Base-by-base conservation (phyloP, 305 asterid species). In the Stenogyne calaminthoides region DNA sequence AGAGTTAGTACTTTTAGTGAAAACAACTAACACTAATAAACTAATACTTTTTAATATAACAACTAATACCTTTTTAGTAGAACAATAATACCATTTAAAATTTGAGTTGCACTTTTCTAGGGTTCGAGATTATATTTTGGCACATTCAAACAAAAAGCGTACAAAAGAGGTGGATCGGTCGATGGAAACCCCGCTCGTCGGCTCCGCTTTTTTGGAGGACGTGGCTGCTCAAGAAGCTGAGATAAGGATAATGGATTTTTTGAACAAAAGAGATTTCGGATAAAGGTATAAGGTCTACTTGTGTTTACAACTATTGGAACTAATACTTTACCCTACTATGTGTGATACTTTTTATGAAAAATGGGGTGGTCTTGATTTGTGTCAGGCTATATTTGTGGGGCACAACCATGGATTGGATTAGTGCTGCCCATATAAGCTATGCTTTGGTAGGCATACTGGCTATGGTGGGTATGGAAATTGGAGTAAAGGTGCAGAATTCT, bases 371-470 rank as follows among this genome's bases (percentile, higher is more conserved):
- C 8, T 18, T 67, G 15, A 27, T 8, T 14, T 39, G 9, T 71
- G 60, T 65, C 92, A 93, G 99, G 98, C 96, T 4, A 83, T 92
- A 66, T 90, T 92, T 82, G 98, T 90, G 5, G 98, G 97, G 7
- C 98, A 95, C 80, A 95, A 92, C 86, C 97, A 92, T 76, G 98
- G 98, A 67, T 66, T 95, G 78, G 98, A 95, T 75, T 95, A 98
- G 99, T 95, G 98, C 80, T 95, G 98, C 78, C 98, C 99, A 3
- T 68, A 85, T 60, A 84, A 85, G 98, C 79, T 95, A 71, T 95
- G 99, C 85, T 95, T 83, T 73, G 98, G 96, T 63, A 84, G 96
- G 34, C 99, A 92, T 73, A 88, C 88, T 16, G 98, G 99, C n/a
- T 95, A 92, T 51, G 99, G 99, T 9, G 98, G 99, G 32, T 95